These are phyloP conservation scores for Talaromyces sp. DNA, from an alignment of 2,329 filamentous ascomycete species.

Conservation along the genomic window DNA sequence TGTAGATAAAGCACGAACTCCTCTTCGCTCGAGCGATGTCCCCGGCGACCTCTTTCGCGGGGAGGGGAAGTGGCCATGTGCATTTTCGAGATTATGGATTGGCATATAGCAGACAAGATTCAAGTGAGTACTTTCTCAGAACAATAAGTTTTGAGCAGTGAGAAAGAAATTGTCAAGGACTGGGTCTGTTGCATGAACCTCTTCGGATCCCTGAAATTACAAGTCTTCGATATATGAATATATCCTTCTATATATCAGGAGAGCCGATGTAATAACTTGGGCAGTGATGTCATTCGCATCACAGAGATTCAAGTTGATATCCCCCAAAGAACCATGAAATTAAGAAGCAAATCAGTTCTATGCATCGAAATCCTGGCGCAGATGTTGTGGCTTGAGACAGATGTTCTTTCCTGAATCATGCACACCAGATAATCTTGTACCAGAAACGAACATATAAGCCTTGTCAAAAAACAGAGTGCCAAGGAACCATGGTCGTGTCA, in stretches of 20 bases:
- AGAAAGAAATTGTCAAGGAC: too few species aligned
- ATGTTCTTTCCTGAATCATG: not conserved
- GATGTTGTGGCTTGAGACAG: conserved; percentile 1
- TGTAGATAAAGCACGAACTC: conserved; percentile 46
- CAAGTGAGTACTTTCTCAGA: not conserved
- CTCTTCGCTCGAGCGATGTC: conserved; percentile 35
- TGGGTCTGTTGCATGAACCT: not conserved
- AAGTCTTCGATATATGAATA: not conserved
- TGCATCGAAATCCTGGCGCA: not conserved
- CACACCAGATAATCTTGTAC: not conserved
- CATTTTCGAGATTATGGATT: not conserved
- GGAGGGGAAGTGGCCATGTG: conserved; percentile 31
- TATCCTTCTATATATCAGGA: not conserved
- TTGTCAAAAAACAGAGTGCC: not conserved
- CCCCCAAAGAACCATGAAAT: not conserved
- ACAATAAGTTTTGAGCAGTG: too few species aligned
- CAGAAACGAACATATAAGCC: not conserved
- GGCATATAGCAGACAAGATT: not conserved
- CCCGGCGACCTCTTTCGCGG: conserved; percentile 33
- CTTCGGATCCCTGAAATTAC: not conserved
- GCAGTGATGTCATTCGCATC: not conserved
- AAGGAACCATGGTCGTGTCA: not conserved
- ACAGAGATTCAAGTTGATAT: not conserved
- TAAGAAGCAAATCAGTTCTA: not conserved
- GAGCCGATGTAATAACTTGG: not conserved